A percentile compares a stretch with the other conserved stretches of the same genome.
phyloP scores from a whole-genome alignment of 495 filamentous ascomycete genomes.

The Lophiotrema nucula region DNA sequence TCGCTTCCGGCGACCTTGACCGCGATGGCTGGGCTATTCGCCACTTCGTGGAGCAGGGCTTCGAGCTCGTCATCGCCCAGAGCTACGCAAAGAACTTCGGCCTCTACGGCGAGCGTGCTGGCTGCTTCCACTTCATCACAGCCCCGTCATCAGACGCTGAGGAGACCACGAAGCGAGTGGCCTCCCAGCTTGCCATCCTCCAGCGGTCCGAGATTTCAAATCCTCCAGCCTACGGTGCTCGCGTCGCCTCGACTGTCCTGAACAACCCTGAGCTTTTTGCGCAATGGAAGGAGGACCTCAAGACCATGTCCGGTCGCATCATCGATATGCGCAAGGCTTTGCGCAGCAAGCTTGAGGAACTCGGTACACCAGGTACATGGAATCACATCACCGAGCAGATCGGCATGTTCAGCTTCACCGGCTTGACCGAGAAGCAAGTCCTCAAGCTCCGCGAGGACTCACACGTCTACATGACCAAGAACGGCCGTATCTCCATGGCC shows the following conservation, averaged over 20 bases:
- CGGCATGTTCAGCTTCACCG: conserved; percentile 99
- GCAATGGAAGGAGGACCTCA: conserved; percentile 92
- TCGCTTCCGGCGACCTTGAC: conserved; percentile 85
- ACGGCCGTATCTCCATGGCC: conserved; percentile 93
- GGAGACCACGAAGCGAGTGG: conserved; percentile 63
- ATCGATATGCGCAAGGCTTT: conserved; percentile 80
- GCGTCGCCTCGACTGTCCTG: conserved; percentile 77
- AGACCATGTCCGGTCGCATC: conserved; percentile 92
- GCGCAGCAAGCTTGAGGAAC: conserved; percentile 70
- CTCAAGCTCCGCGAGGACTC: conserved; percentile 70
- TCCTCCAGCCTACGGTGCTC: conserved; percentile 88
- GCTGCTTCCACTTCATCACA: conserved; percentile 94
- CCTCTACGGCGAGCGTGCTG: conserved; percentile 92
- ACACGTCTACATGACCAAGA: conserved; percentile 99
- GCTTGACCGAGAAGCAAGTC: conserved; percentile 84
- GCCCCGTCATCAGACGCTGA: conserved; percentile 64
- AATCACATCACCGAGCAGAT: conserved; percentile 98
- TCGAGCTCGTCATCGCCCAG: conserved; percentile 94
- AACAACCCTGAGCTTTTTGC: conserved; percentile 80
- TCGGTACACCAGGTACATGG: conserved; percentile 87
- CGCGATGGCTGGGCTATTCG: conserved; percentile 87
- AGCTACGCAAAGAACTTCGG: conserved; percentile 99
- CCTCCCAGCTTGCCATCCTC: conserved; percentile 87
- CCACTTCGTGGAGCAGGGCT: conserved; percentile 90
- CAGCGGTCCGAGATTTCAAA: conserved; percentile 97